Base-by-base conservation (phyloP, 2,329 filamentous ascomycete species). In the Bipolaris bicolor region DNA sequence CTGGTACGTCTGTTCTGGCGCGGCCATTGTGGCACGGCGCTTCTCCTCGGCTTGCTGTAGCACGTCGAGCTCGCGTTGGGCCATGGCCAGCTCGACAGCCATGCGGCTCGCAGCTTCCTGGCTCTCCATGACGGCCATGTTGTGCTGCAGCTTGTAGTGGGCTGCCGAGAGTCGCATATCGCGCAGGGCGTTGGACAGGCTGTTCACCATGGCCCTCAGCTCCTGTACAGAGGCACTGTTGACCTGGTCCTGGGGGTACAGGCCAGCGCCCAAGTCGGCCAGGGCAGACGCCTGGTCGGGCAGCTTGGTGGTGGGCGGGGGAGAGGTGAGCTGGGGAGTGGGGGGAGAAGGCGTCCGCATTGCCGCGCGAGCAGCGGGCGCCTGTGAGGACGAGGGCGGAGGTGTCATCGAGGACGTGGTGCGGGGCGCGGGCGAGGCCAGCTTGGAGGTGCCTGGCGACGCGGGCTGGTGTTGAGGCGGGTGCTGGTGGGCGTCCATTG, bases 61-160 rank as follows among this genome's bases (percentile, higher is more conserved):
- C 11, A 93, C 90, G 60, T 97, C 90, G 18, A 96, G 89, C 76
- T 97, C 92, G 20, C 90, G 85, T 61, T 91, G 86, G n/a, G 89
- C 90, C 86, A 97, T 93, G 63, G 95, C 90, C 68, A 96, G 90
- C 76, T 97, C 94, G 5, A 97, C 93, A 34, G 88, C 90, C 65
- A 94, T 92, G 24, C 92, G 88, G 76, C 96, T 93, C 9, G 91
- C 86, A 29, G 92, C 89, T 66, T 96, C 92, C 47, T 89, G 88
- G 52, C 90, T 92, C 70, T 96, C 91, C 63, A 97, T 88, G 49
- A 86, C 88, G 26, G 96, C 84, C 70, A 97, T 84, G 67, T 89
- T 92, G 72, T 93, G 90, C 75, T 97, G 94, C 52, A 98, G 81
- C 78, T 95, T 96, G 79, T 95, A 90, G 74, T 97, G 93, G 31